Evolutionary conservation across 371 early-diverging fungal genomes (phyloP).

Genomic region (Batrachochytrium dendrobatidis): DNA sequence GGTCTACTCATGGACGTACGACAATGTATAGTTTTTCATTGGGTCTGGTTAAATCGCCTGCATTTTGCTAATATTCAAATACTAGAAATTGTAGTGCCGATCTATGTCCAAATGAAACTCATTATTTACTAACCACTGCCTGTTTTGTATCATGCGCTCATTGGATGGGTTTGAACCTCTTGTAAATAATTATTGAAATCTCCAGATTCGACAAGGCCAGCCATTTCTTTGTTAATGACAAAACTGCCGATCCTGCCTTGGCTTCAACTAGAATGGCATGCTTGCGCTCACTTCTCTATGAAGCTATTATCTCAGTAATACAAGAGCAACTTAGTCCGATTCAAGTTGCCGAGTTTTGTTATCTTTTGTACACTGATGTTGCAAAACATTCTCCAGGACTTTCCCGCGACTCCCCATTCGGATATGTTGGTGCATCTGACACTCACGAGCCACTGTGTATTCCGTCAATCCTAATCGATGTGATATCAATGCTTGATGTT

Average conservation of each 20-base stretch:
- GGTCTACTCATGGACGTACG: no score
- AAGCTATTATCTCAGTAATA: neutral
- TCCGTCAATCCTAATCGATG: constrained; percentile 10
- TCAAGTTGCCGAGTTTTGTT: neutral
- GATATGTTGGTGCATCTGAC: neutral
- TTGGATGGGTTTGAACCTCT: no score
- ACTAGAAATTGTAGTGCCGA: no score
- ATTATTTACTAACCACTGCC: no score
- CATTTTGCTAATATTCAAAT: no score
- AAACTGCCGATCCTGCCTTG: neutral
- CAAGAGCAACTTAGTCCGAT: neutral
- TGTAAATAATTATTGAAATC: no score
- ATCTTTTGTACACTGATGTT: neutral
- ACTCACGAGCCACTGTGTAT: constrained; percentile 6
- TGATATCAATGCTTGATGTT: constrained; percentile 9
- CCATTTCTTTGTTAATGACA: no score
- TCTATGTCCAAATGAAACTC: no score
- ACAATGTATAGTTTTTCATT: no score
- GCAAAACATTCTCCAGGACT: neutral
- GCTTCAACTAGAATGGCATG: neutral
- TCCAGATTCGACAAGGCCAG: no score
- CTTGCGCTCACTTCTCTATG: neutral
- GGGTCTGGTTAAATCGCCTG: no score
- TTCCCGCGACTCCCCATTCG: neutral
- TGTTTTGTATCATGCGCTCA: no score